Percentiles rank a stretch among this genome's conserved stretches.
Evolutionary conservation across 306 rosid genomes (phyloP).

Genomic region (Medicago lupulina): DNA sequence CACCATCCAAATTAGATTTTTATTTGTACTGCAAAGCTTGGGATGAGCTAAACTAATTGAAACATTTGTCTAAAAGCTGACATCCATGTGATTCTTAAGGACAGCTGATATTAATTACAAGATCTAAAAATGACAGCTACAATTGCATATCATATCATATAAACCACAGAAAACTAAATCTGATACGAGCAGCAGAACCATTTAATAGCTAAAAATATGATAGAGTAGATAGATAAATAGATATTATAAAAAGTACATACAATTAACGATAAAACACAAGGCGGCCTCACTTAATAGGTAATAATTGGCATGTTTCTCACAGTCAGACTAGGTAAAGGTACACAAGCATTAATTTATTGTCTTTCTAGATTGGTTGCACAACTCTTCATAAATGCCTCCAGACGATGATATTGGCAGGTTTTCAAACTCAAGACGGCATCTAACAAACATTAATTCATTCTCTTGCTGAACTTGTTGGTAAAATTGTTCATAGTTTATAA

Average conservation of each 20-base stretch:
- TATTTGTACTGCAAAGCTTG: constrained; percentile 28
- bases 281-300: constrained; percentile 2
- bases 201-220: constrained; percentile 3
- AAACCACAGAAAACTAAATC: constrained; percentile 22
- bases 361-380: constrained; percentile 1
- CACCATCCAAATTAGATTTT: constrained; percentile 39
- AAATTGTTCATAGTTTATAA: neutral
- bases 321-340: neutral
- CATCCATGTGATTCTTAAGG: constrained; percentile 9
- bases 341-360: constrained; percentile 16
- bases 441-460: constrained; percentile 1
- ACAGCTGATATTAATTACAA: constrained; percentile 13
- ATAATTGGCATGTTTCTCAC: constrained; percentile 9
- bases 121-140: constrained; percentile 13
- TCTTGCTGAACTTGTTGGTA: neutral
- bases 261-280: neutral
- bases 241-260: neutral
- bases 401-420: constrained; percentile 20
- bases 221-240: constrained; percentile 1
- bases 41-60: neutral
- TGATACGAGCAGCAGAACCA: constrained; percentile 20
- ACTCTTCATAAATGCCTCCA: neutral
- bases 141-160: constrained; percentile 14
- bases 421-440: constrained; percentile 5
- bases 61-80: constrained; percentile 9